Conservation (phyloP, 345 rosid genomes). For the Laguncularia racemosa region DNA sequence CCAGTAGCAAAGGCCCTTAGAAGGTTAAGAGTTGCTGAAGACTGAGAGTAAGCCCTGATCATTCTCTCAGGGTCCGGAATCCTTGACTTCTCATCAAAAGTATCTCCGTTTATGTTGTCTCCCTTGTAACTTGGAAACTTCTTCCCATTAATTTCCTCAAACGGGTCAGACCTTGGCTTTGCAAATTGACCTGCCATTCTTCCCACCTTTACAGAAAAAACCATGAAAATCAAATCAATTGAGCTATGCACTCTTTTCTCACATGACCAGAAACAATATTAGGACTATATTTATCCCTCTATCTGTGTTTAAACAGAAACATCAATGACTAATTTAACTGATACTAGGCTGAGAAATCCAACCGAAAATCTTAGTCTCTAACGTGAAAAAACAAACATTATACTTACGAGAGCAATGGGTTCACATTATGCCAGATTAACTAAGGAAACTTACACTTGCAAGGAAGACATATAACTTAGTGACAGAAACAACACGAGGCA, state of each 20-base stretch:
- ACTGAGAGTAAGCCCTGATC: constrained; percentile 49
- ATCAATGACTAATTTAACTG: no score
- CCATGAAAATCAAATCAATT: neutral
- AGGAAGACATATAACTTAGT: no score
- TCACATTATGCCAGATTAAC: no score
- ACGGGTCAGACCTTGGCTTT: constrained; percentile 41
- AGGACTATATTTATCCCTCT: no score
- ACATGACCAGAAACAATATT: neutral
- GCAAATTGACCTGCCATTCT: constrained; percentile 73
- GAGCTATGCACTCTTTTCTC: neutral
- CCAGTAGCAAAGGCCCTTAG: constrained; percentile 66
- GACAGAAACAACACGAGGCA: no score
- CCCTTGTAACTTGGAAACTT: constrained; percentile 53
- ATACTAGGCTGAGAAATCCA: no score
- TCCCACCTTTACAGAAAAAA: constrained; percentile 33
- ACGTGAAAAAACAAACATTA: no score
- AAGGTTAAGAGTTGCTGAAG: constrained; percentile 55
- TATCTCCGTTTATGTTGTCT: constrained; percentile 51
- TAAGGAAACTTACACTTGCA: no score
- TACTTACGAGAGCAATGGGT: no score
- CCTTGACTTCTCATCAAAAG: constrained; percentile 48
- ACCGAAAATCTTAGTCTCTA: no score
- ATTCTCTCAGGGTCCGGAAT: constrained; percentile 52
- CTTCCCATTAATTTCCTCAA: constrained; percentile 49
- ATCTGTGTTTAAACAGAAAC: no score